Evolutionary conservation across 2,329 filamentous ascomycete species (phyloP).

Genomic region (Pyricularia sp.): DNA sequence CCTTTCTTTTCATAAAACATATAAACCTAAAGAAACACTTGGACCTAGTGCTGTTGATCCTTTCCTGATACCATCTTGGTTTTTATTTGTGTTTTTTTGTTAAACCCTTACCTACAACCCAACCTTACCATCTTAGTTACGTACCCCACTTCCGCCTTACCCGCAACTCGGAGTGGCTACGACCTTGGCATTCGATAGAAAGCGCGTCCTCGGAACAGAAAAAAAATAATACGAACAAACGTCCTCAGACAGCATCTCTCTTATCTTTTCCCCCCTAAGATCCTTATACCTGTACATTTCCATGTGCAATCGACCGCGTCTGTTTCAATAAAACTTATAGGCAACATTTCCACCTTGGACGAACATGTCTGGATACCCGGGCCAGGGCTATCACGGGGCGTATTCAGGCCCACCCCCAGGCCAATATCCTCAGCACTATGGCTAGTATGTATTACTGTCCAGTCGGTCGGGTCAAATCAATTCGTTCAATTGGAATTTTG

Average conservation of each 20-base stretch:
- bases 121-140: neutral
- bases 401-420: slow-evolving; percentile 9
- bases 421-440: slow-evolving; percentile 8
- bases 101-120: neutral
- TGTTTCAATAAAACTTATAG: neutral
- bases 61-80: neutral
- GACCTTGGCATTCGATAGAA: neutral
- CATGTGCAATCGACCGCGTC: neutral
- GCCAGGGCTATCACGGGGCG: slow-evolving; percentile 9
- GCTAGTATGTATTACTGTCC: slow-evolving; percentile 6
- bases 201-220: neutral
- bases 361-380: slow-evolving; percentile 10
- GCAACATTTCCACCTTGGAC: neutral
- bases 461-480: neutral
- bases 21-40: neutral
- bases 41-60: neutral
- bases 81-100: neutral
- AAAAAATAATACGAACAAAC: neutral
- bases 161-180: neutral
- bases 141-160: slow-evolving; percentile 2
- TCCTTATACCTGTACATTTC: neutral
- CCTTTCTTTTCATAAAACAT: neutral
- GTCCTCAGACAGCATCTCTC: neutral
- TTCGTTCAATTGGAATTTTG: neutral
- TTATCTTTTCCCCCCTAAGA: neutral